Percentiles rank a stretch among this genome's conserved stretches.
Conservation (phyloP, 2,329 filamentous ascomycete genomes). For the Aspergillus nomiae region DNA sequence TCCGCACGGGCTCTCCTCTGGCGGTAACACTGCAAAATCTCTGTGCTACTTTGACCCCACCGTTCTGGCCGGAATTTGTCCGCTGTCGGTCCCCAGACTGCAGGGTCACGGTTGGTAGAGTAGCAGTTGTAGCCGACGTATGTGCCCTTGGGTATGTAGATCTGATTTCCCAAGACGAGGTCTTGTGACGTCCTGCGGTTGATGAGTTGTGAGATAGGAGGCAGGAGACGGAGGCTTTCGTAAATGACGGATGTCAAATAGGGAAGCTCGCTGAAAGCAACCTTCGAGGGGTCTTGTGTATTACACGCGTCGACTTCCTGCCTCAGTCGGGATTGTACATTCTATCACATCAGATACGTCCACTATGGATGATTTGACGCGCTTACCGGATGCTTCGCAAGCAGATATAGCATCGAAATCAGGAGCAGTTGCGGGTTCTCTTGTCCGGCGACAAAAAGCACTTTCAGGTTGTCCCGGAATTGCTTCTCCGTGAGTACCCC, state of each 20-base stretch:
- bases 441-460: slow-evolving; percentile 41
- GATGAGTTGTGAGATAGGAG: neutral
- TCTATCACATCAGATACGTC: neutral
- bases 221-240: neutral
- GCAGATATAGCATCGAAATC: slow-evolving; percentile 33
- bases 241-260: neutral
- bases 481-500: slow-evolving; percentile 34
- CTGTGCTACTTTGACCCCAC: slow-evolving; percentile 32
- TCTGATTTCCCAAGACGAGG: slow-evolving; percentile 19
- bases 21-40: slow-evolving; percentile 39
- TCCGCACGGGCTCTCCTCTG: slow-evolving; percentile 39
- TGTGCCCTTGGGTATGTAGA: slow-evolving; percentile 34
- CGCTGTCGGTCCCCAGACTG: slow-evolving; percentile 36
- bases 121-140: slow-evolving; percentile 42
- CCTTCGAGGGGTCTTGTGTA: neutral
- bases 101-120: slow-evolving; percentile 34
- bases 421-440: slow-evolving; percentile 42
- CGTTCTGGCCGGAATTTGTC: slow-evolving; percentile 43
- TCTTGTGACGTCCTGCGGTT: neutral
- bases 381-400: slow-evolving; percentile 29
- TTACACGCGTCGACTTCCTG: neutral
- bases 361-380: too few species aligned
- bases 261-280: neutral
- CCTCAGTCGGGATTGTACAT: neutral
- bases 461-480: slow-evolving; percentile 39